Evolutionary conservation across 805 yeast genomes (phyloP).

Genomic region (Sungouiozyma ichnusensis): DNA sequence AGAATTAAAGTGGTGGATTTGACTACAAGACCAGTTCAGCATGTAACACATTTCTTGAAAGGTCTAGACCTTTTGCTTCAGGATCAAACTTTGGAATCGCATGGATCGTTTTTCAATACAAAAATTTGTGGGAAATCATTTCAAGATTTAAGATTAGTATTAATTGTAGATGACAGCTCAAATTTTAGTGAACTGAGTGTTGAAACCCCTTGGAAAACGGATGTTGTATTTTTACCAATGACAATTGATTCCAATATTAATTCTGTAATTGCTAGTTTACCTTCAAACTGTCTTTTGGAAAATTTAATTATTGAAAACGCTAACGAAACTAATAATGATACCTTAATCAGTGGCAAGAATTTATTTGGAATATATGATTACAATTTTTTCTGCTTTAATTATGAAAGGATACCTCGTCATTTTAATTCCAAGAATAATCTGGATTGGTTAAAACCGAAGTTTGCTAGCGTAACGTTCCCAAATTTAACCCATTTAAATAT

Average conservation of each 20-base stretch:
- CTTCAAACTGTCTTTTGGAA: neutral
- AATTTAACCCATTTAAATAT: conserved; percentile 7
- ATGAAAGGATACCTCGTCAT: conserved; percentile 1
- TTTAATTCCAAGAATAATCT: neutral
- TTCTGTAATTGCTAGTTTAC: neutral
- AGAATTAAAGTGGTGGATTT: neutral
- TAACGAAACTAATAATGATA: neutral
- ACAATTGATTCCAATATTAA: neutral
- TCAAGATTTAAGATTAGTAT: neutral
- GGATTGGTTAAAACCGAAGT: conserved; percentile 6
- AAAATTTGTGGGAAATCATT: too few species aligned
- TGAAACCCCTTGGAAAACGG: neutral
- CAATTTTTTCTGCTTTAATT: conserved; percentile 4
- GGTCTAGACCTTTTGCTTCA: neutral
- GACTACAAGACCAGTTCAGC: neutral
- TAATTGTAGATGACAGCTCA: neutral
- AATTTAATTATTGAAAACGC: conserved; percentile 6
- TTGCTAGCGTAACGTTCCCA: conserved; percentile 11
- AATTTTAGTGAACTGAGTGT: neutral
- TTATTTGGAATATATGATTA: conserved; percentile 12
- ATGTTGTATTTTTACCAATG: neutral
- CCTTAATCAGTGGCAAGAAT: conserved; percentile 2
- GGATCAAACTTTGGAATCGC: neutral
- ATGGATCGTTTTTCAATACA: neutral
- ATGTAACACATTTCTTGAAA: neutral